Conservation (phyloP, 495 filamentous ascomycete species). For the Neurospora intermedia region DNA sequence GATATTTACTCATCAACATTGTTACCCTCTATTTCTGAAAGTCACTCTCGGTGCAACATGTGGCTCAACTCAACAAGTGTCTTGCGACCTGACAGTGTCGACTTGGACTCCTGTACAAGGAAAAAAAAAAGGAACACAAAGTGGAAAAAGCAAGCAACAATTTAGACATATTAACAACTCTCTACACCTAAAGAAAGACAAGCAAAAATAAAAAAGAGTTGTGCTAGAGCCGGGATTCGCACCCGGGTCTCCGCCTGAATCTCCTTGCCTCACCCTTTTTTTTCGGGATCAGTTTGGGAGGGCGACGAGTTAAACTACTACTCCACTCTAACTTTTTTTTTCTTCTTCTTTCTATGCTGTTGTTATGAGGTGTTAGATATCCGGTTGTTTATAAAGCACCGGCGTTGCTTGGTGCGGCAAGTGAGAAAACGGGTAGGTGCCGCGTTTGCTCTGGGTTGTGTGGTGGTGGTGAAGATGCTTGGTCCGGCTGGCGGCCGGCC, state of each 20-base stretch:
- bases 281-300: conserved; percentile 8
- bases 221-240: conserved; percentile 17
- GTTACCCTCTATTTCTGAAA: neutral
- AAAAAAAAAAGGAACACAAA: neutral
- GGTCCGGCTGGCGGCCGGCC: neutral
- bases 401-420: neutral
- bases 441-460: neutral
- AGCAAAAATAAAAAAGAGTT: neutral
- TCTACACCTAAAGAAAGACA: neutral
- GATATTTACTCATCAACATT: neutral
- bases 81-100: neutral
- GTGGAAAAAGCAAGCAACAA: neutral
- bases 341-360: neutral
- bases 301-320: conserved; percentile 22
- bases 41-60: neutral
- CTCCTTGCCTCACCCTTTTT: neutral
- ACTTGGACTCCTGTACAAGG: too few species aligned
- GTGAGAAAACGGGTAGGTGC: neutral
- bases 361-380: neutral
- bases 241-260: conserved; percentile 15
- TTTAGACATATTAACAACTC: neutral
- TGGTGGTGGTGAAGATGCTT: neutral
- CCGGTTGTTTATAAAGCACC: neutral
- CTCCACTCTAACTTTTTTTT: conserved; percentile 12
- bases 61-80: neutral